phyloP scores from a whole-genome alignment of 192 early-diverging fungal species.

The Geranomyces variabilis region DNA sequence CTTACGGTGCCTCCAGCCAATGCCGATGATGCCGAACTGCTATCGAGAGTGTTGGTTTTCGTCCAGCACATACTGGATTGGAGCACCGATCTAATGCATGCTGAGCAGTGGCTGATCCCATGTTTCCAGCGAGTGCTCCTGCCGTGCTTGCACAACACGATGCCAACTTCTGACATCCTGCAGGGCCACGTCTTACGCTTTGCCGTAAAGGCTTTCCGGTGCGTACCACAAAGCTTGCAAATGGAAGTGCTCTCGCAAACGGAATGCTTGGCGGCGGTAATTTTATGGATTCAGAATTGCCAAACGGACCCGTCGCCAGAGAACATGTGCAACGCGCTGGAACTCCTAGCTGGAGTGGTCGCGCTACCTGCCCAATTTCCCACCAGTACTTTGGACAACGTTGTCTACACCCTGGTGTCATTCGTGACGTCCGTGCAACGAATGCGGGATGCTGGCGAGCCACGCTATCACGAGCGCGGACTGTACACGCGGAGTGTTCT shows the following conservation, averaged over 20 bases:
- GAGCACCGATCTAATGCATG: not conserved
- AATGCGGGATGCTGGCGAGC: conserved; percentile 22
- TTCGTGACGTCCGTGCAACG: conserved; percentile 30
- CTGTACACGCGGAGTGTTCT: conserved; percentile 33
- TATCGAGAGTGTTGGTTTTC: conserved; percentile 29
- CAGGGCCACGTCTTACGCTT: not conserved
- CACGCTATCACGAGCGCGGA: conserved; percentile 37
- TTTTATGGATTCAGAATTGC: not conserved
- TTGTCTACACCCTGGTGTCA: conserved; percentile 35
- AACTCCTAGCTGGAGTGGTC: conserved; percentile 26
- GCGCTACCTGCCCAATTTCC: conserved; percentile 21
- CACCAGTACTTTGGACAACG: conserved; percentile 9
- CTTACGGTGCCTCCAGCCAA: conserved; percentile 30
- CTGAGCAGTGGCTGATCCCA: conserved; percentile 22
- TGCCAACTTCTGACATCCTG: not conserved
- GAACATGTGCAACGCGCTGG: conserved; percentile 31
- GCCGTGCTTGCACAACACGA: conserved; percentile 16
- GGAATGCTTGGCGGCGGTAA: not conserved
- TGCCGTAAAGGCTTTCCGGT: not conserved
- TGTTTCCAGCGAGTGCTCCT: conserved; percentile 24
- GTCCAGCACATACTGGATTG: not conserved
- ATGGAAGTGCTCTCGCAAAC: not conserved
- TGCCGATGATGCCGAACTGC: conserved; percentile 35
- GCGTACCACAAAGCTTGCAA: not conserved
- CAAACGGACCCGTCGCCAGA: conserved; percentile 13